Evolutionary conservation across 495 filamentous ascomycete genomes (phyloP).

Genomic region (Neurospora terricola): DNA sequence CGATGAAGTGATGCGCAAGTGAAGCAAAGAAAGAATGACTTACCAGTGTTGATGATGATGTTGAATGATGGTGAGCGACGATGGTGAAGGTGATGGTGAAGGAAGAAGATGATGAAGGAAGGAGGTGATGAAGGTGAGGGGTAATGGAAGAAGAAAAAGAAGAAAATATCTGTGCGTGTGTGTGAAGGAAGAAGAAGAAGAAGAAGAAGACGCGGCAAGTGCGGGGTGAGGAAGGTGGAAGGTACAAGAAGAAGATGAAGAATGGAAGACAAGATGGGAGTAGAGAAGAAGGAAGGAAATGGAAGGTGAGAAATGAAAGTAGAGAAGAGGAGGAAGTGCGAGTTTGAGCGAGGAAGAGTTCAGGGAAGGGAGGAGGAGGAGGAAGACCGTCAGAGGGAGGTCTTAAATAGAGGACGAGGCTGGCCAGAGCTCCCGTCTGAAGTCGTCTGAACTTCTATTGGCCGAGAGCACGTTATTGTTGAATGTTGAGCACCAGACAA

Average conservation of each 20-base stretch:
- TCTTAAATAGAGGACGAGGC: background rate
- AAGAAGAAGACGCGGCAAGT: background rate
- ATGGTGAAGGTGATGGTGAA: background rate
- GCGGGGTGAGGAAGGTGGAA: background rate
- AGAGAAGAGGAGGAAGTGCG: background rate
- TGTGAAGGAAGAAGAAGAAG: background rate
- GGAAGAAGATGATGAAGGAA: background rate
- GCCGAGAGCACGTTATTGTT: slow-evolving; percentile 4
- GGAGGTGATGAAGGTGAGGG: background rate
- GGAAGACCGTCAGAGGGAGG: background rate
- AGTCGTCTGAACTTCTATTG: background rate
- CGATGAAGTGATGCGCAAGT: background rate
- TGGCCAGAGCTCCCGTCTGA: background rate
- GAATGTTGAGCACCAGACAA: background rate
- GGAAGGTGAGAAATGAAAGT: background rate
- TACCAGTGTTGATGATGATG: background rate
- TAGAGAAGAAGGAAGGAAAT: background rate
- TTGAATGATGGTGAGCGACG: background rate
- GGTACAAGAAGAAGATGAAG: background rate
- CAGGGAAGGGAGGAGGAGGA: background rate
- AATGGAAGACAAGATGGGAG: background rate
- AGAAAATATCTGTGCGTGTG: background rate
- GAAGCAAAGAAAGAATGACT: background rate
- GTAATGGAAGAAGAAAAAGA: background rate
- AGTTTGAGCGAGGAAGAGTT: background rate